Conservation (phyloP, 768 basidiomycete genomes). For the Paxillus involutus region DNA sequence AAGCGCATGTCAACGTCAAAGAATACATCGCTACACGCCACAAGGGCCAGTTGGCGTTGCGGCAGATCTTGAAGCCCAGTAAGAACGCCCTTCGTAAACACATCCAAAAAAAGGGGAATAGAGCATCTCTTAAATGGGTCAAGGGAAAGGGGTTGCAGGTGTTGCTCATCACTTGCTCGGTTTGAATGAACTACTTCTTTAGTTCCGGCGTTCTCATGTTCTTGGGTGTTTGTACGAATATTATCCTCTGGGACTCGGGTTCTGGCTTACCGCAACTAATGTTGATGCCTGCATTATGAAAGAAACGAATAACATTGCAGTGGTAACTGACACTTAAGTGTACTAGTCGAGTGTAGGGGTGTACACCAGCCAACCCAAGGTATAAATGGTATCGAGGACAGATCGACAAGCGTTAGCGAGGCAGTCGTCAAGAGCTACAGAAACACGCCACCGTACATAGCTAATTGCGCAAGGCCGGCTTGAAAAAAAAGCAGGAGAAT, state of each 20-base stretch:
- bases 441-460: background rate
- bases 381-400: background rate
- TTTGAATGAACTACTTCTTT: constrained; percentile 20
- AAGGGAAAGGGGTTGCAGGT: constrained; percentile 65
- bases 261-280: background rate
- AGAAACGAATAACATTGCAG: background rate
- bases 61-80: constrained; percentile 59
- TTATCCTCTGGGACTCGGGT: background rate
- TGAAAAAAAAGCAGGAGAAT: background rate
- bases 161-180: constrained; percentile 55
- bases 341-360: background rate
- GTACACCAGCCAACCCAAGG: background rate
- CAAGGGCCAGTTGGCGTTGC: constrained; percentile 63
- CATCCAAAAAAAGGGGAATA: constrained; percentile 48
- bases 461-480: background rate
- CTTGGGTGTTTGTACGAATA: background rate
- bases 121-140: constrained; percentile 52
- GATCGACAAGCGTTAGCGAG: background rate
- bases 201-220: no score
- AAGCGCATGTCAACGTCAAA: constrained; percentile 67
- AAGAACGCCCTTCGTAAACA: constrained; percentile 61
- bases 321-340: background rate
- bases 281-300: background rate
- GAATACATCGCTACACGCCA: constrained; percentile 70
- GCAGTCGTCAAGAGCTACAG: background rate